Conservation (phyloP, 2,329 filamentous ascomycete genomes). For the Annulohypoxylon truncatum region DNA sequence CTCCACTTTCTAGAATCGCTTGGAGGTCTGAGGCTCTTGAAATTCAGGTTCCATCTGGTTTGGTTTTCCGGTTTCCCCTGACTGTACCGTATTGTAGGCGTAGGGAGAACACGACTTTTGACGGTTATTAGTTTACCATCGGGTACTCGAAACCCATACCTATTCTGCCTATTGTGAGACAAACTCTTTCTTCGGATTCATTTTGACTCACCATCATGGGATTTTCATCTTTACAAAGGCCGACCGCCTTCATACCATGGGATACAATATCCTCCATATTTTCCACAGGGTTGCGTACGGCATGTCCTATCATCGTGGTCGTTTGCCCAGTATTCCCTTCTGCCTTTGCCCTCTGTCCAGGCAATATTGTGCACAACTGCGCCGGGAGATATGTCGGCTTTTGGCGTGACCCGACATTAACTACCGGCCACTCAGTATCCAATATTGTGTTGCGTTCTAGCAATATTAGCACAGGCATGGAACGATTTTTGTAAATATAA, state of each 20-base stretch:
- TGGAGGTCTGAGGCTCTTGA: background rate
- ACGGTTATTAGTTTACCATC: slow-evolving; percentile 68
- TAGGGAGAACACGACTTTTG: slow-evolving; percentile 66
- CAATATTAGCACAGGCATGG: background rate
- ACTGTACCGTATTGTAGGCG: slow-evolving; percentile 65
- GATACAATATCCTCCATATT: slow-evolving; percentile 68
- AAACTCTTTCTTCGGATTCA: background rate
- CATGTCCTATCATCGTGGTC: slow-evolving; percentile 68
- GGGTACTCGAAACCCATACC: slow-evolving; percentile 42
- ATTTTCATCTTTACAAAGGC: slow-evolving; percentile 55
- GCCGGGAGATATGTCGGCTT: slow-evolving; percentile 68
- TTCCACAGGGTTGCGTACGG: slow-evolving; percentile 64
- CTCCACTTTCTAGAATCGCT: background rate
- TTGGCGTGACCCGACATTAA: slow-evolving; percentile 68
- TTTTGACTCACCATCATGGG: slow-evolving; percentile 9
- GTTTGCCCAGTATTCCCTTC: slow-evolving; percentile 65
- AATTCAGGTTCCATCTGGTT: slow-evolving; percentile 3
- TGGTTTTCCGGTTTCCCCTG: background rate
- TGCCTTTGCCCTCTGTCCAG: slow-evolving; percentile 64
- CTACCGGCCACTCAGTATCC: slow-evolving; percentile 58
- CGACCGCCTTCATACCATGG: slow-evolving; percentile 61
- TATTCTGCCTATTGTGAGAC: background rate
- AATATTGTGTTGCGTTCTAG: slow-evolving; percentile 53
- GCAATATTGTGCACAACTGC: slow-evolving; percentile 66
- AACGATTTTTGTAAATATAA: background rate